phyloP scores from a whole-genome alignment of 495 filamentous ascomycete genomes.

The Xanthoparmelia taractica region DNA sequence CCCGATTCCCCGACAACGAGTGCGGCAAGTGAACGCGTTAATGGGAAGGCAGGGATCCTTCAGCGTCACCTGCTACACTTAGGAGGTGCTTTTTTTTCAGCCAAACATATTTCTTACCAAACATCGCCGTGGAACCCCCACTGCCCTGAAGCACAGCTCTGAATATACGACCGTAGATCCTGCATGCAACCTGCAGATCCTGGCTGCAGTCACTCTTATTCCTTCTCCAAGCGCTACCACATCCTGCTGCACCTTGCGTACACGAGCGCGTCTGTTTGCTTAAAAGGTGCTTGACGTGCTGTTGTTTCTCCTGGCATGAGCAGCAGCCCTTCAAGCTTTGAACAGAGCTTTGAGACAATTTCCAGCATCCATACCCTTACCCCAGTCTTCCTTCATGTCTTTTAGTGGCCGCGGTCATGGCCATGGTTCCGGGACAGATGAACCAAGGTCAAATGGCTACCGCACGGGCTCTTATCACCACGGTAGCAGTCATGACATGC shows the following conservation, averaged over 20 bases:
- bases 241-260: background rate
- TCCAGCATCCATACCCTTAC: background rate
- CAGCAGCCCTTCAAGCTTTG: background rate
- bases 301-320: background rate
- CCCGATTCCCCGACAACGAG: slow-evolving; percentile 10
- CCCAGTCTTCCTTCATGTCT: background rate
- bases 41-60: slow-evolving; percentile 1
- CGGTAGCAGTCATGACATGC: slow-evolving; percentile 1
- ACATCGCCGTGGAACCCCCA: background rate
- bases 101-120: slow-evolving; percentile 10
- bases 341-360: slow-evolving; percentile 1
- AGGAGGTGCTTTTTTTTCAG: background rate
- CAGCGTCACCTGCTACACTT: slow-evolving; percentile 4
- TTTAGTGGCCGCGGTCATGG: slow-evolving; percentile 1
- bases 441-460: background rate
- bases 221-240: slow-evolving; percentile 6
- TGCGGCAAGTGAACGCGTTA: slow-evolving; percentile 10
- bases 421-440: background rate
- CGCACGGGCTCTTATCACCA: background rate
- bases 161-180: slow-evolving; percentile 5
- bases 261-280: slow-evolving; percentile 1
- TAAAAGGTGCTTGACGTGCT: slow-evolving; percentile 3
- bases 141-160: slow-evolving; percentile 7
- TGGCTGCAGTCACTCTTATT: slow-evolving; percentile 3
- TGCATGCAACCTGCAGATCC: slow-evolving; percentile 5